Evolutionary conservation across 768 basidiomycete genomes (phyloP).

Genomic region (Lentinula sp.): DNA sequence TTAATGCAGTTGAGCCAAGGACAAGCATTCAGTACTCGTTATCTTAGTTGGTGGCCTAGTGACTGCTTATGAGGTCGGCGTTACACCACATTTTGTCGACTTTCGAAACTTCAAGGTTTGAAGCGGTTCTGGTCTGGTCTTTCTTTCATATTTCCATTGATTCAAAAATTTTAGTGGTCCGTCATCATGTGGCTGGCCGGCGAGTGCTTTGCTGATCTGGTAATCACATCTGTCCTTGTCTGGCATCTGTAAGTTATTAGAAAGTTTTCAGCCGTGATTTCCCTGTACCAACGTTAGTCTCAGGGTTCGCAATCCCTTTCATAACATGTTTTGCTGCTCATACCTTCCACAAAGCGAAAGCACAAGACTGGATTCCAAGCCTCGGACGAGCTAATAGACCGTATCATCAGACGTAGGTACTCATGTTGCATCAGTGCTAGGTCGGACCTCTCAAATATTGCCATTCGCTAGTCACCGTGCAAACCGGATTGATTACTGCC

Average conservation of each 20-base stretch:
- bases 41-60: constrained; percentile 26
- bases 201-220: constrained; percentile 27
- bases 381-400: constrained; percentile 30
- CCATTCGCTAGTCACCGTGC: constrained; percentile 21
- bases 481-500: constrained; percentile 27
- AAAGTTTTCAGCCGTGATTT: not conserved
- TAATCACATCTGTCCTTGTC: constrained; percentile 31
- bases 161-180: constrained; percentile 10
- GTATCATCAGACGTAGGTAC: constrained; percentile 24
- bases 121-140: constrained; percentile 8
- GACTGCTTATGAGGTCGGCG: constrained; percentile 22
- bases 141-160: not conserved
- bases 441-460: not conserved
- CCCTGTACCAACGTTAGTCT: not conserved
- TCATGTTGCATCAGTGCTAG: not conserved
- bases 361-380: constrained; percentile 28
- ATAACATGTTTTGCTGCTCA: not conserved
- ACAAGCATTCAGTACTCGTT: not conserved
- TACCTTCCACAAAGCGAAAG: constrained; percentile 16
- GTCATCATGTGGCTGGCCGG: constrained; percentile 31
- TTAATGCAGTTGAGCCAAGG: not conserved
- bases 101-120: constrained; percentile 26
- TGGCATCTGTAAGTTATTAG: constrained; percentile 24
- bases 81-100: constrained; percentile 23
- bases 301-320: no score